phyloP scores from a whole-genome alignment of 139 green algal species.

The Tetradesmus lagerheimii region DNA sequence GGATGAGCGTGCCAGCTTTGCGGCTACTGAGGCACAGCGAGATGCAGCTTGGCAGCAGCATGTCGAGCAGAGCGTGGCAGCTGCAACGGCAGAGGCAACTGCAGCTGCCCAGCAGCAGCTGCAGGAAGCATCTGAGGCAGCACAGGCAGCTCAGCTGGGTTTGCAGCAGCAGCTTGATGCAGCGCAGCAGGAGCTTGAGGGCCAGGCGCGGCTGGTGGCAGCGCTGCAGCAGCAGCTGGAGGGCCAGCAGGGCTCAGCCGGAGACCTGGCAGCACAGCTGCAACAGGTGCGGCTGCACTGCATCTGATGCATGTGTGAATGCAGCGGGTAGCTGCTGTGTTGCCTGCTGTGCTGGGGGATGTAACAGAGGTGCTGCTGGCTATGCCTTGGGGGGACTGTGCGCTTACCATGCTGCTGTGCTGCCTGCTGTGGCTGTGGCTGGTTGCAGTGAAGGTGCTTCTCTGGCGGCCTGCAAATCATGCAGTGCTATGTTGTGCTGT shows the following conservation, averaged over 20 bases:
- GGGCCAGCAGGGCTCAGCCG: not conserved
- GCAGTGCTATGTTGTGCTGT: no score
- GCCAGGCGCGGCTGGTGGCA: not conserved
- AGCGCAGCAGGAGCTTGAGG: not conserved
- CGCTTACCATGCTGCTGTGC: no score
- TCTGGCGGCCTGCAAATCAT: no score
- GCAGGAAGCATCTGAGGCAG: not conserved
- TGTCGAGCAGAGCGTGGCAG: not conserved
- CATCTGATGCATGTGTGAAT: no score
- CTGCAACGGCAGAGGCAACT: slow-evolving; percentile 15
- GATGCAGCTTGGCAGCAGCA: slow-evolving; percentile 38
- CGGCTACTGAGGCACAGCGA: slow-evolving; percentile 17
- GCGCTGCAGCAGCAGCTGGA: slow-evolving; percentile 15
- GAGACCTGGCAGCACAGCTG: not conserved
- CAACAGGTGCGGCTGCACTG: not conserved
- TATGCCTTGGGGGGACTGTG: no score
- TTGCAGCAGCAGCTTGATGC: not conserved
- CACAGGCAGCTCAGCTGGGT: not conserved
- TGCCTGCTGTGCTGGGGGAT: no score
- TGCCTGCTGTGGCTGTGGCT: no score
- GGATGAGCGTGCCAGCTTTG: slow-evolving; percentile 27
- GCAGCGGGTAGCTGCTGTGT: no score
- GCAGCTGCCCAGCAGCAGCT: slow-evolving; percentile 4
- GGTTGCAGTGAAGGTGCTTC: no score
- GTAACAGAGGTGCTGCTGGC: no score